Base-by-base conservation (phyloP, 2,329 filamentous ascomycete genomes). In the Penicillium glabrum region DNA sequence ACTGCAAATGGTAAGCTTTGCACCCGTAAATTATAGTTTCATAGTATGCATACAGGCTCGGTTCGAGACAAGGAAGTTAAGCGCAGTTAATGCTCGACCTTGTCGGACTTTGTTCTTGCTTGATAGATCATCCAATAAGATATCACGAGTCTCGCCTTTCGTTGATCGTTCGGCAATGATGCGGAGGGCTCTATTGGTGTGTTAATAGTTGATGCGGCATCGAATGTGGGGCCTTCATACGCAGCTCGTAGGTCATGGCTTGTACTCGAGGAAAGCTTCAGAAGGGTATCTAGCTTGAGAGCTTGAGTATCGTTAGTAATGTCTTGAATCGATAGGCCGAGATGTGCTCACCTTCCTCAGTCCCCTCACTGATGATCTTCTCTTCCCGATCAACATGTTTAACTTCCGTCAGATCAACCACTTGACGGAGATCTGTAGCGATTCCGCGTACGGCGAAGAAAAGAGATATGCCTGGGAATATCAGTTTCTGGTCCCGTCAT, bases 201-300 rank as follows among this genome's bases (percentile, higher is more conserved):
- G 49, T 58, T 47, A 82, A 80, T 26, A 81, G 75, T 56, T 84
- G 82, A 66, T 79, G 82, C 5, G 14, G 85, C 75, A 24, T 85
- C 86, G 21, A 11, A 29, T 64, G 16, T 39, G 21, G 24, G n/a
- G 21, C 33, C 6, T 27, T 81, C 80, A 11, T 87, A 85, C 55
- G 89, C 87, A 58, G 90, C 87, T 62, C 87, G 82, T 60, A 93
- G 88, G 21, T 88, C 83, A 67, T 85, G 87, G 72, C 87, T 93
- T 58, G 88, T 88, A 70, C 89, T 89, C 51, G 83, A 79, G 13
- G 89, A 77, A 4, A 93, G 80, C 61, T 85, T 88, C 51, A 86
- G 79, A 10, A 93, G 78, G 0, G 89, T 92, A 43, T 82, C 79
- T 11, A 86, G 69, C 56, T 86, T 83, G 43, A 92, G 79, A 2